These are phyloP conservation scores for Ilyonectria destructans DNA, from an alignment of 2,329 filamentous ascomycete species.

Conservation along the genomic window DNA sequence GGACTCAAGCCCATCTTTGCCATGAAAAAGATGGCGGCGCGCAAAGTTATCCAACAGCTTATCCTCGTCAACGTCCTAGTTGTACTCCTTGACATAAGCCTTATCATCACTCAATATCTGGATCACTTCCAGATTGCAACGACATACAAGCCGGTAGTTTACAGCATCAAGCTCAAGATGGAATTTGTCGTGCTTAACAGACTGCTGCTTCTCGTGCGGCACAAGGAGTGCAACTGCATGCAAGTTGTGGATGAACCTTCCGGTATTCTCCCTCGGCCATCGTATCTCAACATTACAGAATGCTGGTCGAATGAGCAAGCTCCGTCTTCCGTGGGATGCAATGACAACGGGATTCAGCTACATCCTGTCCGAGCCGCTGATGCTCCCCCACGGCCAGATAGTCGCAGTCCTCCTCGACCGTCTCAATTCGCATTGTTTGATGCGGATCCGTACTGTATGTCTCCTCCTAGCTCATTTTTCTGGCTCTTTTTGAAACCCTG, in stretches of 20 bases:
- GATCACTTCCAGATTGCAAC: slow-evolving; percentile 9
- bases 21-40: neutral
- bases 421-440: too few relatives aligned
- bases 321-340: neutral
- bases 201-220: neutral
- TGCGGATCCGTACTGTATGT: too few relatives aligned
- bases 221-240: neutral
- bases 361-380: neutral
- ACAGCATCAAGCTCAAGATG: slow-evolving; percentile 10
- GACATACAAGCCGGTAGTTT: slow-evolving; percentile 6
- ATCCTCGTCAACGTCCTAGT: slow-evolving; percentile 12
- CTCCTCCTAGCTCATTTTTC: too few relatives aligned
- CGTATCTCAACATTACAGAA: neutral
- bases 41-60: neutral
- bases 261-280: neutral
- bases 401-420: neutral
- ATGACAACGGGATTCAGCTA: slow-evolving; percentile 4
- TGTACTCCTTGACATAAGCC: slow-evolving; percentile 8
- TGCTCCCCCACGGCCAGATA: neutral
- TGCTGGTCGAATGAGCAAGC: neutral
- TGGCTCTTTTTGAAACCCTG: too few relatives aligned
- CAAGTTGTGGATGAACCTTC: neutral
- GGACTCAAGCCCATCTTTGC: slow-evolving; percentile 2
- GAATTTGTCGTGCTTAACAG: slow-evolving; percentile 7
- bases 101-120: slow-evolving; percentile 3